Evolutionary conservation across 2,329 filamentous ascomycete species (phyloP).

Genomic region (Ceratocystis eucalypticola): DNA sequence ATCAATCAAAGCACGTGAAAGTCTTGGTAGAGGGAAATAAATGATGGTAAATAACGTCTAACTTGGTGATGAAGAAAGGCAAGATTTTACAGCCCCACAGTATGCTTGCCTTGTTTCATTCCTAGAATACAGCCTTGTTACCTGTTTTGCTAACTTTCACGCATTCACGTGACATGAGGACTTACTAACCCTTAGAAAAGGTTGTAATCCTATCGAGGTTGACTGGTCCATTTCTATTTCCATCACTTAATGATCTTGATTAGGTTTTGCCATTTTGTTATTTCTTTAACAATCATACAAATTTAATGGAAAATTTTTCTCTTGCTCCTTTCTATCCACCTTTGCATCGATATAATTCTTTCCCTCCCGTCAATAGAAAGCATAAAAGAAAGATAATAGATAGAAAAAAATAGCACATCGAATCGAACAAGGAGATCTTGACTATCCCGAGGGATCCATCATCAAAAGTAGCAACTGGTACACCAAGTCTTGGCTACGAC

Average conservation of each 20-base stretch:
- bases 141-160: background rate
- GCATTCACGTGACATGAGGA: background rate
- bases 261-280: background rate
- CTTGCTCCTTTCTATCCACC: background rate
- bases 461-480: background rate
- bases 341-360: background rate
- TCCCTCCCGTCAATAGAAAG: background rate
- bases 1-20: background rate
- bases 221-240: background rate
- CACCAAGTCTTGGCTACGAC: background rate
- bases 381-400: constrained; percentile 7
- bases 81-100: no score
- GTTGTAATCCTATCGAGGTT: background rate
- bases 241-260: background rate
- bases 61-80: no score
- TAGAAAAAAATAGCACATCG: constrained; percentile 5
- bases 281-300: background rate
- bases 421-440: constrained; percentile 9
- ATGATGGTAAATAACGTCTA: background rate
- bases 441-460: background rate
- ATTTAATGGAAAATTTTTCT: background rate
- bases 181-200: background rate
- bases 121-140: background rate
- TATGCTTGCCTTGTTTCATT: no score
- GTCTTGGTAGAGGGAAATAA: background rate